A percentile compares a stretch with the other conserved stretches of the same genome.
These are phyloP conservation scores for Candida ficus DNA, from an alignment of 805 yeast species.

Conservation along the genomic window DNA sequence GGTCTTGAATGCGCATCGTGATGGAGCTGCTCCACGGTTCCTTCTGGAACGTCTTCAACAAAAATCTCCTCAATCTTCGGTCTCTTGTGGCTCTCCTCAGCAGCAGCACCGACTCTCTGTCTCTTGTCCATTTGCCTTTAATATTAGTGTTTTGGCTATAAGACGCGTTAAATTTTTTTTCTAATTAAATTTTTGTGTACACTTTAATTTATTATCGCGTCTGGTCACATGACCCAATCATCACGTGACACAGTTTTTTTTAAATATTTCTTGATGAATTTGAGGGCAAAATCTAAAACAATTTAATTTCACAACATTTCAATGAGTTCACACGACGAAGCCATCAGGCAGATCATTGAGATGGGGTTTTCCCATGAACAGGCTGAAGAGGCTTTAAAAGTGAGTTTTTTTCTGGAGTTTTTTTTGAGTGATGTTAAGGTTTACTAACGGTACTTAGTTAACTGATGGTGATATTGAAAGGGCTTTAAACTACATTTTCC, in stretches of 20 bases:
- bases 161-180: no score
- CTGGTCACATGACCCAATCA: neutral
- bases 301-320: no score
- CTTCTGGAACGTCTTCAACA: conserved; percentile 11
- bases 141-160: no score
- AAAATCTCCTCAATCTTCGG: conserved; percentile 12
- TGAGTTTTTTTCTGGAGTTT: conserved; percentile 1
- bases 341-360: conserved; percentile 17
- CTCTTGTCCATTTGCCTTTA: conserved; percentile 4
- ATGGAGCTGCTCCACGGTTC: conserved; percentile 19
- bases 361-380: conserved; percentile 38
- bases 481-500: conserved; percentile 32
- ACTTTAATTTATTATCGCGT: neutral
- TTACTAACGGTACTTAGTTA: neutral
- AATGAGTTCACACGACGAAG: conserved; percentile 7
- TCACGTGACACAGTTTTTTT: neutral
- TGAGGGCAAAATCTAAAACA: no score
- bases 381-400: conserved; percentile 33
- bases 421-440: neutral
- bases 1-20: conserved; percentile 25
- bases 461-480: conserved; percentile 27
- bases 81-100: conserved; percentile 11
- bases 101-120: neutral
- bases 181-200: no score
- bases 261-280: no score